A percentile compares a stretch with the other conserved stretches of the same genome.
Conservation (phyloP, 257 asterid species). For the Scutellaria galericulata region DNA sequence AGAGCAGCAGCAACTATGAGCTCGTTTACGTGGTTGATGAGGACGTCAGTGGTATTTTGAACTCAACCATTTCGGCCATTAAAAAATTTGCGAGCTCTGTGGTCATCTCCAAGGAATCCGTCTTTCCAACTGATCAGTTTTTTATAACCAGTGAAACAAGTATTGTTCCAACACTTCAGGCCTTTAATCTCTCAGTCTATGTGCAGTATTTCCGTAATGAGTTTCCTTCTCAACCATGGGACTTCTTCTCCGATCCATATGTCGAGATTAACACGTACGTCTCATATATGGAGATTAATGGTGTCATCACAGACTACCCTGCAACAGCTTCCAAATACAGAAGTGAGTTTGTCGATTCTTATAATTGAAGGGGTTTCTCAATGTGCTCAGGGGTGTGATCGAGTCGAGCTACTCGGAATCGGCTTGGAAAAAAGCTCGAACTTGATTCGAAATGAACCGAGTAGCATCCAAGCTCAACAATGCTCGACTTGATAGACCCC, state of each 20-base stretch:
- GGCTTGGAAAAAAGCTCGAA: no score
- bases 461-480: no score
- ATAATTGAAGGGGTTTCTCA: no score
- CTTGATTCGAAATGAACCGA: no score
- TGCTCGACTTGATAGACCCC: no score
- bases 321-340: conserved; percentile 73
- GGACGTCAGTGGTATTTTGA: conserved; percentile 54
- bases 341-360: conserved; percentile 60
- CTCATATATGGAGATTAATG: conserved; percentile 41
- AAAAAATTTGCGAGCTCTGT: conserved; percentile 69
- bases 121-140: conserved; percentile 46
- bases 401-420: no score
- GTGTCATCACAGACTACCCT: conserved; percentile 72
- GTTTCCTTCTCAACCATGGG: conserved; percentile 89
- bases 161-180: conserved; percentile 62
- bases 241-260: conserved; percentile 76
- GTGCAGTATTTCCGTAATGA: conserved; percentile 72
- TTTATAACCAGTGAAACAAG: conserved; percentile 49
- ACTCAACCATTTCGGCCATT: conserved; percentile 67
- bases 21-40: conserved; percentile 66
- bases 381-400: no score
- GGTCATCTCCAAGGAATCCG: conserved; percentile 56
- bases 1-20: conserved; percentile 55
- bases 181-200: conserved; percentile 54
- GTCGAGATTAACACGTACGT: conserved; percentile 59